Evolutionary conservation across 257 asterid species (phyloP).

Genomic region (Solanum appendiculatum): DNA sequence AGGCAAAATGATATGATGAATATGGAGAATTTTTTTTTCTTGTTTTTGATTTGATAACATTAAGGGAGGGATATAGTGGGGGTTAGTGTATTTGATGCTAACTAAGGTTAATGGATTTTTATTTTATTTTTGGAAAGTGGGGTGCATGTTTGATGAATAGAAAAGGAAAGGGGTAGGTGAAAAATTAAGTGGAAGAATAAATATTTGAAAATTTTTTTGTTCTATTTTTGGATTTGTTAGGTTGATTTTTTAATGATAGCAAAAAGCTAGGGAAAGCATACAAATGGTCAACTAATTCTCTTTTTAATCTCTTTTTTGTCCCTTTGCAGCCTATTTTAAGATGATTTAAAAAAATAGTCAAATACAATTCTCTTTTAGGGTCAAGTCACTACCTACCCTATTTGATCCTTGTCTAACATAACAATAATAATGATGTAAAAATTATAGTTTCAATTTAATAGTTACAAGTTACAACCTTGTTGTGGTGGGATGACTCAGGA

Average conservation of each 20-base stretch:
- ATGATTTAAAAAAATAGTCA: too few relatives aligned
- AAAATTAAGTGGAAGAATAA: not conserved
- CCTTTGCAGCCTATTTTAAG: not conserved
- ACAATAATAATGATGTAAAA: not conserved
- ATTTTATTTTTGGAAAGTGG: conserved; percentile 24
- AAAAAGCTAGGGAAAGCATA: conserved; percentile 39
- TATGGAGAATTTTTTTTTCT: not conserved
- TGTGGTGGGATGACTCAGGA: not conserved
- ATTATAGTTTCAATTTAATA: not conserved
- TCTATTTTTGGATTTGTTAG: conserved; percentile 5
- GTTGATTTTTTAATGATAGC: conserved; percentile 19
- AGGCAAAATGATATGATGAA: not conserved
- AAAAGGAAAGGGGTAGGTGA: not conserved
- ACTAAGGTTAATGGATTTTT: not conserved
- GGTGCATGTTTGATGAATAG: conserved; percentile 31
- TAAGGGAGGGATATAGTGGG: not conserved
- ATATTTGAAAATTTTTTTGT: not conserved
- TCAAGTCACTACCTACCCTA: not conserved
- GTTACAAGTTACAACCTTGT: not conserved
- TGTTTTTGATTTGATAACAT: not conserved
- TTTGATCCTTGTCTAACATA: not conserved
- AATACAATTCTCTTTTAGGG: not conserved
- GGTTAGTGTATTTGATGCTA: not conserved
- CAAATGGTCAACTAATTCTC: conserved; percentile 23
- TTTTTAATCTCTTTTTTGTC: not conserved